Evolutionary conservation across 306 rosid genomes (phyloP).

Genomic region (Phaseolus lunatus): DNA sequence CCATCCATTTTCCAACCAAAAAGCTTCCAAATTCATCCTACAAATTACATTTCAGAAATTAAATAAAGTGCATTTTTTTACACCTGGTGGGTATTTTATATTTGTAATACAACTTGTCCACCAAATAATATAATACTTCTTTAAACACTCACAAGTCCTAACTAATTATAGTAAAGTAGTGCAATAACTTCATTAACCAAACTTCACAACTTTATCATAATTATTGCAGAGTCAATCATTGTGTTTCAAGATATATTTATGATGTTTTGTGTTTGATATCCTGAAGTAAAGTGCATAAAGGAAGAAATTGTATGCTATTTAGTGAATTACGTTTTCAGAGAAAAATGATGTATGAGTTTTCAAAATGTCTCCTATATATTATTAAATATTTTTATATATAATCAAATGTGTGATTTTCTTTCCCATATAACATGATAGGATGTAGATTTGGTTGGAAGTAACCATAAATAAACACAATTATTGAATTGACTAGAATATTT

Average conservation of each 20-base stretch:
- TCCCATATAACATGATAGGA: too few species aligned
- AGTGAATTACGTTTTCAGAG: neutral
- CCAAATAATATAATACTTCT: neutral
- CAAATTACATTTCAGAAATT: neutral
- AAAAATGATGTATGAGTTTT: neutral
- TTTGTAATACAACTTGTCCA: too few species aligned
- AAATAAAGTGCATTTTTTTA: neutral
- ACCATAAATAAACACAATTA: neutral
- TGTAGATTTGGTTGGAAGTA: neutral
- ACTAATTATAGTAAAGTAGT: neutral
- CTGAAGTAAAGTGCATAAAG: neutral
- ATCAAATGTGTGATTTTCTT: too few species aligned
- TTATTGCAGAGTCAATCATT: neutral
- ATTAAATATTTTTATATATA: too few species aligned
- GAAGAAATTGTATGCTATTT: neutral
- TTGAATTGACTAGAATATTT: neutral
- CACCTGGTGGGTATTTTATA: neutral
- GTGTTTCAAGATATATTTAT: neutral
- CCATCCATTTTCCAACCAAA: too few species aligned
- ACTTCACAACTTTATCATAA: neutral
- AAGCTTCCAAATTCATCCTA: too few species aligned
- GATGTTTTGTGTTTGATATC: neutral
- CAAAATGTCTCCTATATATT: neutral
- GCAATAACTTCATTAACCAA: neutral
- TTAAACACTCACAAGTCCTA: neutral